Evolutionary conservation across 345 rosid species (phyloP), one percentile per base, ranked within the genome.

Genomic region (Heritiera littoralis): DNA sequence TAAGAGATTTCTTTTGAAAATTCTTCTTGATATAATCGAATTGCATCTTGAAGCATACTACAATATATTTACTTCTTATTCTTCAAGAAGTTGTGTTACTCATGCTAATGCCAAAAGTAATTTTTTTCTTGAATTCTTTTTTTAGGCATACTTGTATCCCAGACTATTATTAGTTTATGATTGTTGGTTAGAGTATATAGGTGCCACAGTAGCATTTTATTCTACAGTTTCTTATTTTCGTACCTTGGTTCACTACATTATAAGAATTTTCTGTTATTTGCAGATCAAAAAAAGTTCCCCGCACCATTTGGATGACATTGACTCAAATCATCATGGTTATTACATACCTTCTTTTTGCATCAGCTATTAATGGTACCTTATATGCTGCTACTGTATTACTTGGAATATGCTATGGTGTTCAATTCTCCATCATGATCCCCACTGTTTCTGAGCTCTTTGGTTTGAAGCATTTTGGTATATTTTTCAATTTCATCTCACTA

Each of bases 361-460:
- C 90, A 5, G 89, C 86, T 32, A 64, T 87, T 54, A 74, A 82
- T 8, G 91, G 91, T 43, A 85, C 85, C 48, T 86, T 91, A 48
- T 88, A 79, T 67, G 84, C 72, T 30, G 92, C 92, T 43, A 69
- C 86, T 79, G 89, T 89, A 54, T 78, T 87, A 43, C 89, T 91
- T 5, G 95, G 95, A 11, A 74, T 89, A 77, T 91, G 92, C 85
- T 89, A 83, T 11, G 92, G 95, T 14, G 90, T 88, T 74, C 92
- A 89, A 66, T 87, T 89, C 83, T 86, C 91, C 13, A 69, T 89
- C 68, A 89, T 89, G 94, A 81, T 89, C 64, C 92, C 92, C 4
- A 91, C 91, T 1, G 92, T 88, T 59, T 89, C 94, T 1, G 91
- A 88, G 89, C 91, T 89, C 58, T 91, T 91, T 1, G 92, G 91